Base-by-base conservation (phyloP, 2,329 filamentous ascomycete species). In the Venturia effusa region DNA sequence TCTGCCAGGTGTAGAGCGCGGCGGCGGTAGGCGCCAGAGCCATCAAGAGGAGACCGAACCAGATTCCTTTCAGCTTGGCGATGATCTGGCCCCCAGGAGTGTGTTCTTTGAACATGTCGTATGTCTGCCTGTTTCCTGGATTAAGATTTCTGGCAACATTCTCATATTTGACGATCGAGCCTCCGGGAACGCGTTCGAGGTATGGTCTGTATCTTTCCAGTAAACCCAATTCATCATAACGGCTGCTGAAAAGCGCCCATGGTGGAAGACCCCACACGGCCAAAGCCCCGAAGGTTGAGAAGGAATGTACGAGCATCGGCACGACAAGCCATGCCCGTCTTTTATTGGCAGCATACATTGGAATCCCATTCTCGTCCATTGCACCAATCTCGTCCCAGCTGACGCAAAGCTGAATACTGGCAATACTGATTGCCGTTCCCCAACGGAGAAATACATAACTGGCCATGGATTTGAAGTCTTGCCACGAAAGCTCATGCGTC, bases 401-500 rank as follows among this genome's bases (percentile, higher is more conserved):
- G 37, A 61, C 59, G 41, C 59, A 61, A 17, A 61, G 34, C 17
- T 61, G 59, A 15, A 61, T 45, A 17, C 59, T 61, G 59, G 59
- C 59, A 27, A 61, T 61, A 37, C 59, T 61, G 37, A 61, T 43
- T 6, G 59, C 59, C 41, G 59, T 61, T 8, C 59, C 59, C 59
- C 59, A 61, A 8, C 59, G 30, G 15, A 61, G 27, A 24, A 61
- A n/a, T n/a, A 32, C 34, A 61, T 61, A 61, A 15, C 59, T 61
- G 17, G 59, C 59, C 59, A 61, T 61, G 17, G 59, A 61, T 27
- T 37, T 61, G 22, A 61, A 61, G 15, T 61, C 59, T 30, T 32
- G 59, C 59, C 59, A 61, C 27, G 59, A 61, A 40, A 61, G 41
- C 34, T 61, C 59, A n/a, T 61, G 59, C 24, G 37, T 61, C 59